Base-by-base conservation (phyloP, 495 filamentous ascomycete species). In the Aspergillus ellipticus region DNA sequence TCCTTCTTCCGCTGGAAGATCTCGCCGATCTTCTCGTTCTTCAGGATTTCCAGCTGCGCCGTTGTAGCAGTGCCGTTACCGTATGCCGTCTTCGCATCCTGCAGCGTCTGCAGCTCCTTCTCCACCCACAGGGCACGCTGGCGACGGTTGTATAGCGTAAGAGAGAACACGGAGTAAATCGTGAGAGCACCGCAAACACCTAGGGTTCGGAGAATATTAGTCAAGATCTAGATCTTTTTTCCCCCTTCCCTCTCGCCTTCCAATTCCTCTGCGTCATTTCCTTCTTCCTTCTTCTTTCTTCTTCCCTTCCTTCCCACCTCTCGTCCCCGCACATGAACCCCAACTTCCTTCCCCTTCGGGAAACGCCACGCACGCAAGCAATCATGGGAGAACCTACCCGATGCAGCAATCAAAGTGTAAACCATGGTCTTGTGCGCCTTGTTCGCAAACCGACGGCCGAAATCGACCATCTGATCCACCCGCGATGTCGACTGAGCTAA, bases 111-210 rank as follows among this genome's bases (percentile, higher is more conserved):
- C 61, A 88, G 79, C 63, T 87, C 76, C 48, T 80, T 78, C 66
- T 84, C 80, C 69, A 86, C 68, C 74, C 74, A 92, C 54, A 89
- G 83, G 55, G 74, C 74, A 49, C 79, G 79, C 70, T 86, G 83
- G 45, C 79, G 77, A 39, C 89, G 87, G 76, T 96, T 97, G 75
- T 93, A 89, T 42, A 89, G 68, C 26, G 94, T 83, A 83, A 98
- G 89, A 70, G 96, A 92, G 65, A 81, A 80, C 51, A 92, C 79
- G 6, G 93, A 87, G 75, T 91, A 94, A 53, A 85, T 78, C 19
- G 89, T 90, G 35, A 93, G 81, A 51, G 85, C 80, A 59, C 80
- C 84, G 58, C 85, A 83, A 60, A 96, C 66, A 50, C 85, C 91
- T 93, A 62, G 15, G n/a, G 20, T 11, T 3, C 3, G 5, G 51